phyloP scores from a whole-genome alignment of 768 basidiomycete genomes.

The Mycena polygramma region DNA sequence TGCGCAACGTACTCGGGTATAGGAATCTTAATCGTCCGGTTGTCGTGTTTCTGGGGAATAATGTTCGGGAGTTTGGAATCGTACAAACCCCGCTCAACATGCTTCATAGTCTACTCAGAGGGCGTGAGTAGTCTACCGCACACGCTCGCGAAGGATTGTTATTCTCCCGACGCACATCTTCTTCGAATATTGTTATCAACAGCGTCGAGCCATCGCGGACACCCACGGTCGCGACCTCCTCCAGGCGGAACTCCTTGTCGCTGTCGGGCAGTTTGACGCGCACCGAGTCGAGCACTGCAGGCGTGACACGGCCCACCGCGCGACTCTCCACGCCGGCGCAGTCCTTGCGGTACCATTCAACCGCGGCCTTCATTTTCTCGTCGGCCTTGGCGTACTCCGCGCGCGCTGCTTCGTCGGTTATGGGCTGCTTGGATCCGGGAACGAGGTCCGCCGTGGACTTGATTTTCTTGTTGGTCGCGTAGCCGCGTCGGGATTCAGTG shows the following conservation, averaged over 20 bases:
- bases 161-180: slow-evolving; percentile 67
- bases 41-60: slow-evolving; percentile 78
- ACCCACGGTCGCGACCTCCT: slow-evolving; percentile 85
- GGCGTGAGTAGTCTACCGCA: slow-evolving; percentile 38
- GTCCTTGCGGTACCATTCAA: slow-evolving; percentile 85
- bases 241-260: slow-evolving; percentile 59
- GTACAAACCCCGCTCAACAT: slow-evolving; percentile 81
- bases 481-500: slow-evolving; percentile 20
- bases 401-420: slow-evolving; percentile 65
- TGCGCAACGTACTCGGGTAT: slow-evolving; percentile 74
- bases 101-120: slow-evolving; percentile 76
- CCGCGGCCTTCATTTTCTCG: slow-evolving; percentile 69
- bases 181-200: slow-evolving; percentile 83
- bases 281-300: slow-evolving; percentile 77
- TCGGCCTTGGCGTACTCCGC: slow-evolving; percentile 75
- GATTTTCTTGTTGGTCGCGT: slow-evolving; percentile 21
- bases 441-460: slow-evolving; percentile 69
- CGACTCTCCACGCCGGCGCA: slow-evolving; percentile 79
- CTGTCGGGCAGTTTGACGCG: slow-evolving; percentile 65
- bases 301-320: slow-evolving; percentile 82
- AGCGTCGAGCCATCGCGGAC: slow-evolving; percentile 82
- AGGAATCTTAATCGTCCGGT: slow-evolving; percentile 80
- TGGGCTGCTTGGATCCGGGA: slow-evolving; percentile 75
- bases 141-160: slow-evolving; percentile 3
- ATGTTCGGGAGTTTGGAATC: slow-evolving; percentile 81